Evolutionary conservation across 306 rosid genomes (phyloP).

Genomic region (Lathyrus sativus): DNA sequence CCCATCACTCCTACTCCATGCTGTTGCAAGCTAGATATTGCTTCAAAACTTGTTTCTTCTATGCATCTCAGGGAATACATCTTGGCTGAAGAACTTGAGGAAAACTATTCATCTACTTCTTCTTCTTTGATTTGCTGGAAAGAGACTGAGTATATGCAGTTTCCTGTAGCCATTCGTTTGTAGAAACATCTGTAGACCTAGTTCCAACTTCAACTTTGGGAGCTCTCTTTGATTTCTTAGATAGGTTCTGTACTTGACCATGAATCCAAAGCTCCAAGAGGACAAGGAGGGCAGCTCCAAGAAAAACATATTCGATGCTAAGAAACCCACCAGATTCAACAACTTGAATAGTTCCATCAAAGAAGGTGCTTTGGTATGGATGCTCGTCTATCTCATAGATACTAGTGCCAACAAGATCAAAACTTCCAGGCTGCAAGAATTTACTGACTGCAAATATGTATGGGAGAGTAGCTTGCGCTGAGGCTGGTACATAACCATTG

Average conservation of each 20-base stretch:
- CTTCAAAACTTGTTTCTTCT: too few species aligned
- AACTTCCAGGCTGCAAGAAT: slow-evolving; percentile 87
- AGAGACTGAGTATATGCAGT: slow-evolving; percentile 69
- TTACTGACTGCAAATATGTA: slow-evolving; percentile 85
- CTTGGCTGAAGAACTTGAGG: slow-evolving; percentile 46
- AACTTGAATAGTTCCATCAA: slow-evolving; percentile 86
- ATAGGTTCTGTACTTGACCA: slow-evolving; percentile 77
- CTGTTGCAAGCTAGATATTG: too few species aligned
- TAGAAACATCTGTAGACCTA: slow-evolving; percentile 63
- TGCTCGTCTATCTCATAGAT: slow-evolving; percentile 78
- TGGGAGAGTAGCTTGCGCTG: slow-evolving; percentile 86
- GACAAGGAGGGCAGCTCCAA: slow-evolving; percentile 75
- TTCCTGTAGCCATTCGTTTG: slow-evolving; percentile 98
- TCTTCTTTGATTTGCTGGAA: slow-evolving; percentile 80
- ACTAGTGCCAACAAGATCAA: slow-evolving; percentile 87
- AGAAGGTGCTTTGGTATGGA: slow-evolving; percentile 77
- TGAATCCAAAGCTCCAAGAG: slow-evolving; percentile 74
- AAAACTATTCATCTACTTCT: slow-evolving; percentile 55
- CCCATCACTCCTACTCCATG: too few species aligned
- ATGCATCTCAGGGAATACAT: too few species aligned
- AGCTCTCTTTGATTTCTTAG: slow-evolving; percentile 91
- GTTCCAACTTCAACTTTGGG: slow-evolving; percentile 97
- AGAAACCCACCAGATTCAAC: slow-evolving; percentile 66
- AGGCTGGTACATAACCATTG: slow-evolving; percentile 70
- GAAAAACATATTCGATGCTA: slow-evolving; percentile 82